Percentiles rank a stretch among this genome's conserved stretches.
Conservation (phyloP, 768 basidiomycete genomes). For the Psilocybe sp. region DNA sequence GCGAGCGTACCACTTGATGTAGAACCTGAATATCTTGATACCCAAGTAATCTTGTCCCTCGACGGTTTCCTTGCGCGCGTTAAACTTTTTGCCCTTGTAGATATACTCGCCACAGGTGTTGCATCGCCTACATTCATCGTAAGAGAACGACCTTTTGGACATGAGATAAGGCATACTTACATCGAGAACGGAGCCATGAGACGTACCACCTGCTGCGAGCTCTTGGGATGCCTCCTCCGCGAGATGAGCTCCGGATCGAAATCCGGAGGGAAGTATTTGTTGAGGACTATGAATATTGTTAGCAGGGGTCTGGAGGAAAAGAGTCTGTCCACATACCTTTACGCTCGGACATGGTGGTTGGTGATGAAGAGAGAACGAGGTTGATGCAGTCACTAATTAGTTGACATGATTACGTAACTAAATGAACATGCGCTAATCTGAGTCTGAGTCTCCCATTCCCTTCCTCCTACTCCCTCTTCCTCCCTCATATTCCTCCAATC, state of each 20-base stretch:
- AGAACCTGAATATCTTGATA: conserved; percentile 94
- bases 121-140: conserved; percentile 59
- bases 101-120: conserved; percentile 98
- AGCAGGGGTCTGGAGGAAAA: background rate
- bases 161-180: conserved; percentile 38
- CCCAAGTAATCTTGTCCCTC: conserved; percentile 97
- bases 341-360: conserved; percentile 71
- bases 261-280: conserved; percentile 97
- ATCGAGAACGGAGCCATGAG: conserved; percentile 99
- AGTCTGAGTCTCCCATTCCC: conserved; percentile 16
- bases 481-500: conserved; percentile 3
- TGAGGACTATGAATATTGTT: conserved; percentile 57
- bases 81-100: conserved; percentile 99
- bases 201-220: conserved; percentile 95
- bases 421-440: conserved; percentile 19
- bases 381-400: conserved; percentile 13
- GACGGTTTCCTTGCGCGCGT: conserved; percentile 97
- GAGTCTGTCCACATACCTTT: conserved; percentile 50
- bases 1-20: conserved; percentile 77
- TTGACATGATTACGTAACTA: conserved; percentile 19
- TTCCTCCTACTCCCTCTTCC: conserved; percentile 7
- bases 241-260: conserved; percentile 98
- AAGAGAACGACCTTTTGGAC: conserved; percentile 7
- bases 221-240: conserved; percentile 84
- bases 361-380: conserved; percentile 4